phyloP scores from a whole-genome alignment of 176 grass and related monocot species.

The Oryza nivara region DNA sequence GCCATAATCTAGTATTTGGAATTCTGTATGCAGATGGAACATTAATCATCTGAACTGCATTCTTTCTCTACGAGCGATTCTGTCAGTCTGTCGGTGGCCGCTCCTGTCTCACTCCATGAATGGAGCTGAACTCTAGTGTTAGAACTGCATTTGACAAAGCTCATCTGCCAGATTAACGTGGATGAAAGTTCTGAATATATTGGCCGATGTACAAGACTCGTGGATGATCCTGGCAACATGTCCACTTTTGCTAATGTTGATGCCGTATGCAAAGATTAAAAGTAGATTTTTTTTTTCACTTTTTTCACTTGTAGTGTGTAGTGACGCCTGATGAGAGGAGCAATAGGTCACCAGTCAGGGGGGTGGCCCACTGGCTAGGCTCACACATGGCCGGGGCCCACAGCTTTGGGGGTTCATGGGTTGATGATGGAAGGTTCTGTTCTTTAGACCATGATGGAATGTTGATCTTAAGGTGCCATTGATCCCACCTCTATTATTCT shows the following conservation, averaged over 20 bases:
- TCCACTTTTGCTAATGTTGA: background rate
- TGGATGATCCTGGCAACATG: no score
- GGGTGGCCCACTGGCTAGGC: background rate
- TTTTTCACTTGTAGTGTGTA: background rate
- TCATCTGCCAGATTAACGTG: background rate
- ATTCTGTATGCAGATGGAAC: background rate
- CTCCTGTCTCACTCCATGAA: background rate
- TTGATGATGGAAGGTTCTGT: background rate
- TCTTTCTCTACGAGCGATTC: background rate
- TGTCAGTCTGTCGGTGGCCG: background rate
- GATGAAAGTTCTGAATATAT: background rate
- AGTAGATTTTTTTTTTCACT: background rate
- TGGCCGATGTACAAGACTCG: background rate
- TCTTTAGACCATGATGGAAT: background rate
- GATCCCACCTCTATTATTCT: background rate
- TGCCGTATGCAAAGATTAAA: background rate
- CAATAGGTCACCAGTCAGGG: background rate
- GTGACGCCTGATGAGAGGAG: constrained; percentile 27
- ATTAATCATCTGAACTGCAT: background rate
- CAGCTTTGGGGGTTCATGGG: background rate
- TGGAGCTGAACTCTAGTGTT: background rate
- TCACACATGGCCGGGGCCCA: constrained; percentile 8
- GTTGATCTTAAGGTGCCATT: constrained; percentile 14
- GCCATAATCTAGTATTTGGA: background rate
- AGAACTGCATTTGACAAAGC: background rate